Conservation (phyloP, 1,284 basidiomycete species). For the Cryptococcus wingfieldii region DNA sequence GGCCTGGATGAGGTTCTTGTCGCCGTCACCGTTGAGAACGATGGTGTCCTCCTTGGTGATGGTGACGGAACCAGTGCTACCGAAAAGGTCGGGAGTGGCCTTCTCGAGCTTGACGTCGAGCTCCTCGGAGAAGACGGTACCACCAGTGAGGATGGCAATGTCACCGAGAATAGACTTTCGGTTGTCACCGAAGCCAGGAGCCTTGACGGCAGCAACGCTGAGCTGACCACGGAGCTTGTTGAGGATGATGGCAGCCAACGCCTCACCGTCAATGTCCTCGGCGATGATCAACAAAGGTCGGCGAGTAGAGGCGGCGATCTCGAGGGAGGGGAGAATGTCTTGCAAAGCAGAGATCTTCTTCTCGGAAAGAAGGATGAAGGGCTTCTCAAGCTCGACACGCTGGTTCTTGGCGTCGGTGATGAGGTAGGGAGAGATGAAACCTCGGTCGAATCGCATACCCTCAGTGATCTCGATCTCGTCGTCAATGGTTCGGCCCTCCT, state of each 20-base stretch:
- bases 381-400: constrained; percentile 97
- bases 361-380: constrained; percentile 85
- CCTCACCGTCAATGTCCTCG: constrained; percentile 96
- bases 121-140: constrained; percentile 96
- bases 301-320: constrained; percentile 83
- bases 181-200: constrained; percentile 98
- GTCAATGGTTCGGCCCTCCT: constrained; percentile 95
- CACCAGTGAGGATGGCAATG: constrained; percentile 92
- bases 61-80: constrained; percentile 84
- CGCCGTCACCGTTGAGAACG: constrained; percentile 86
- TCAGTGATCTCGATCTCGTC: constrained; percentile 99
- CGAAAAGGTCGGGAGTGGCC: constrained; percentile 83
- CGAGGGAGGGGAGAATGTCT: constrained; percentile 92
- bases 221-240: constrained; percentile 98
- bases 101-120: constrained; percentile 96
- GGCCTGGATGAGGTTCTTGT: constrained; percentile 76
- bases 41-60: constrained; percentile 99
- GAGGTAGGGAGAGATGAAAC: constrained; percentile 98
- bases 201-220: constrained; percentile 88
- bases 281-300: constrained; percentile 94
- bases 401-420: constrained; percentile 98
- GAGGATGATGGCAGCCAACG: constrained; percentile 92
- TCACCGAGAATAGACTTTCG: constrained; percentile 97
- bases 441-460: constrained; percentile 99
- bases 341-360: constrained; percentile 97